Percentiles rank a stretch among this genome's conserved stretches.
These are phyloP conservation scores for Basipetospora chlamydospora DNA, from an alignment of 2,329 filamentous ascomycete genomes.

Conservation along the genomic window DNA sequence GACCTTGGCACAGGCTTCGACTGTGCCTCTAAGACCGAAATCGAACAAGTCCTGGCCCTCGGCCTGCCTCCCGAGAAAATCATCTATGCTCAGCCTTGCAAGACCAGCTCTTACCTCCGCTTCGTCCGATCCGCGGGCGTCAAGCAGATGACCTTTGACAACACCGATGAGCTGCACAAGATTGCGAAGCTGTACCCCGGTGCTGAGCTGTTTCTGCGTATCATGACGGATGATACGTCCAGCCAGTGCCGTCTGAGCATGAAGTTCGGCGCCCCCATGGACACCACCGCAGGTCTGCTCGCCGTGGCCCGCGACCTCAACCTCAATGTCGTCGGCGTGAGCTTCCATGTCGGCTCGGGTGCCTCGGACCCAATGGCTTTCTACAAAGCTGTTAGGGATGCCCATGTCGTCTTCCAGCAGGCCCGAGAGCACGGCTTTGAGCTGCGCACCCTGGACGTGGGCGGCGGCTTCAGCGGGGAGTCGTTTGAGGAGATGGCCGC, in stretches of 20 bases:
- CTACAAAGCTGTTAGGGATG: constrained; percentile 79
- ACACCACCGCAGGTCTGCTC: constrained; percentile 64
- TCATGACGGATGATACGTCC: constrained; percentile 89
- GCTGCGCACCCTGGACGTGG: constrained; percentile 81
- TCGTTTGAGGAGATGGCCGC: constrained; percentile 83
- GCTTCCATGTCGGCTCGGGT: constrained; percentile 95
- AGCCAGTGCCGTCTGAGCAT: constrained; percentile 89
- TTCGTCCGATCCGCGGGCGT: constrained; percentile 75
- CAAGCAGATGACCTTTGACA: constrained; percentile 99
- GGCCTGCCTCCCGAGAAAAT: constrained; percentile 80
- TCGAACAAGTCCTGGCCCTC: constrained; percentile 75
- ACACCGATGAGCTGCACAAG: constrained; percentile 94
- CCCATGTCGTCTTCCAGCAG: constrained; percentile 77
- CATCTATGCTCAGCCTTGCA: constrained; percentile 98
- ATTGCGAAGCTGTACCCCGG: constrained; percentile 82
- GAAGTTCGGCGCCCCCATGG: constrained; percentile 90
- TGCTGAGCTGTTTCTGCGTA: constrained; percentile 85
- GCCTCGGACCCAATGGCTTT: constrained; percentile 89
- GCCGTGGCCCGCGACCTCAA: constrained; percentile 65
- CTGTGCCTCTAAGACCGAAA: constrained; percentile 94
- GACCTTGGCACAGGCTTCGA: constrained; percentile 90
- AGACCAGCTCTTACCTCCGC: constrained; percentile 95
- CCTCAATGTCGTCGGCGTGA: constrained; percentile 87
- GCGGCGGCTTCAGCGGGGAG: constrained; percentile 82
- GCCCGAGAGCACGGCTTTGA: constrained; percentile 61